phyloP scores from a whole-genome alignment of 2,329 filamentous ascomycete species.

The Ilyonectria robusta region DNA sequence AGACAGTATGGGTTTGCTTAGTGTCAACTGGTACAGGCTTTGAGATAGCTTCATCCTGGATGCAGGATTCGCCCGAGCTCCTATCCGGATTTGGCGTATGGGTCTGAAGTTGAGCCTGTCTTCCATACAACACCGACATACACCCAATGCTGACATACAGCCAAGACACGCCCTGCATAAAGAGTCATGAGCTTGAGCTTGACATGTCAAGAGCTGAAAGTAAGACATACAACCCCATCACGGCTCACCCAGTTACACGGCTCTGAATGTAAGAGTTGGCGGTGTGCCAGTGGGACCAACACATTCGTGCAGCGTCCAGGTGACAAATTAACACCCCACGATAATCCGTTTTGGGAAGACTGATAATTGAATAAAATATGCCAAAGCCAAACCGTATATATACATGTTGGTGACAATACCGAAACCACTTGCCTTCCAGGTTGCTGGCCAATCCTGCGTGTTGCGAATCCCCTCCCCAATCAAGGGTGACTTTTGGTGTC shows the following conservation, averaged over 20 bases:
- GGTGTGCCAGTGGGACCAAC: not conserved
- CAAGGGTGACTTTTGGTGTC: slow-evolving; percentile 2
- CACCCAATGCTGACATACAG: not conserved
- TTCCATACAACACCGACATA: not conserved
- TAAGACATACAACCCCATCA: not conserved
- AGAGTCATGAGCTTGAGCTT: not conserved
- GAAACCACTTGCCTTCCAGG: not conserved
- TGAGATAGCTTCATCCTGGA: no score
- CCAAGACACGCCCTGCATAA: not conserved
- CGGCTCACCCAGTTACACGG: not conserved
- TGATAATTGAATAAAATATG: no score
- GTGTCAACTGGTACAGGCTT: no score
- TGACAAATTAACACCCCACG: no score
- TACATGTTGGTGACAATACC: no score
- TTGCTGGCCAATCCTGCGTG: not conserved
- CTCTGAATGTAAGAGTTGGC: not conserved
- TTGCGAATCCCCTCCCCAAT: not conserved
- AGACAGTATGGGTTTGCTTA: no score
- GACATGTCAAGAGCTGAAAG: not conserved
- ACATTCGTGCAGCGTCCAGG: not conserved
- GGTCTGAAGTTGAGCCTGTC: not conserved
- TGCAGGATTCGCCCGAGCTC: no score
- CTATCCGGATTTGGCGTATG: not conserved
- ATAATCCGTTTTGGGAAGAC: no score
- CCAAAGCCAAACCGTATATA: no score